These are phyloP conservation scores for Coriaria nepalensis DNA, from an alignment of 306 rosid species.

Conservation along the genomic window DNA sequence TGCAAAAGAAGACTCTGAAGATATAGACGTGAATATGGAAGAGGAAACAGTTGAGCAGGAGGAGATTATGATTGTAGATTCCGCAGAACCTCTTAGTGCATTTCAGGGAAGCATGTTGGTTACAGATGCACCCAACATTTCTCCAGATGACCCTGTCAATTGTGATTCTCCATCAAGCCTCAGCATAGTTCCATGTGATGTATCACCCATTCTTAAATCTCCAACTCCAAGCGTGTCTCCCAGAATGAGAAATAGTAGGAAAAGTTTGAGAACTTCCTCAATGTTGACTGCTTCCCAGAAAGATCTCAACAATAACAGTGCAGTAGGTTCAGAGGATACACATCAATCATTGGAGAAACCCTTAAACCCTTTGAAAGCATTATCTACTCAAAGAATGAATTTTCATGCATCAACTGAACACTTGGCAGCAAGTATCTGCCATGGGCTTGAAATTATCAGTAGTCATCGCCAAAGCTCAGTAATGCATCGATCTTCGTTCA, in stretches of 20 bases:
- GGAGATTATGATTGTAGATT: slow-evolving; percentile 25
- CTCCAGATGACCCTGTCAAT: slow-evolving; percentile 24
- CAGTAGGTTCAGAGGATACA: slow-evolving; percentile 20
- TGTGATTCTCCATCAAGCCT: slow-evolving; percentile 49
- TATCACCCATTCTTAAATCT: slow-evolving; percentile 52
- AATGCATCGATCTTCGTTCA: slow-evolving; percentile 53
- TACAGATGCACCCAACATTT: slow-evolving; percentile 24
- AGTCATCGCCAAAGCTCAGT: slow-evolving; percentile 53
- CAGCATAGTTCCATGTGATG: slow-evolving; percentile 34
- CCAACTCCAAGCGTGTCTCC: slow-evolving; percentile 89
- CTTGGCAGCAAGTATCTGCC: slow-evolving; percentile 86
- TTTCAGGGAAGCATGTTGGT: slow-evolving; percentile 24
- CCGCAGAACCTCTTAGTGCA: slow-evolving; percentile 21
- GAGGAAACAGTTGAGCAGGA: slow-evolving; percentile 30
- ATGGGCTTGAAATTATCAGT: slow-evolving; percentile 78
- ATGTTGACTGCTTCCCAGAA: slow-evolving; percentile 67
- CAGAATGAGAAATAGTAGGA: slow-evolving; percentile 66
- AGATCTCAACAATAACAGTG: slow-evolving; percentile 27
- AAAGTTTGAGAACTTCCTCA: slow-evolving; percentile 72
- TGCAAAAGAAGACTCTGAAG: slow-evolving; percentile 19
- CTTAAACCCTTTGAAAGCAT: slow-evolving; percentile 20
- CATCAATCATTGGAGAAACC: slow-evolving; percentile 23
- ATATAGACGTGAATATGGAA: slow-evolving; percentile 41
- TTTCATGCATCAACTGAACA: slow-evolving; percentile 43
- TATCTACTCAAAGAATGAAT: slow-evolving; percentile 36